Conservation (phyloP, 2,329 filamentous ascomycete genomes). For the Sclerotinia sclerotiorum region DNA sequence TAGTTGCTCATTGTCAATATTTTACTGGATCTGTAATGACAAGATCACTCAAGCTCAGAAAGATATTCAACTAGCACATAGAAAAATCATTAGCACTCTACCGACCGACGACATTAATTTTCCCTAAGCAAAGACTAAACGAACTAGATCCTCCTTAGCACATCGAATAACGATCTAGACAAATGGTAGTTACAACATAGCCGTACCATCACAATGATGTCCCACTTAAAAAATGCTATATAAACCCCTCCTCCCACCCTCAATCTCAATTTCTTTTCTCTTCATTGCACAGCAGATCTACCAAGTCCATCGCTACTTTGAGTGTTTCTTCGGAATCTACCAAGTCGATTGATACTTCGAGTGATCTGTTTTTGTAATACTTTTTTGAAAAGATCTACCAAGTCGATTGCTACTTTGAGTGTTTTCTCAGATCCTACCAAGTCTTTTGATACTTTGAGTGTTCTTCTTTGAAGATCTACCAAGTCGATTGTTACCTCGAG, state of each 20-base stretch:
- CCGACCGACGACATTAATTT: not conserved
- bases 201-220: not conserved
- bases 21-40: too few relatives aligned
- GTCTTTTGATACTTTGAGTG: conserved; percentile 10
- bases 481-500: not conserved
- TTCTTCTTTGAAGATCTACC: not conserved
- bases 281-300: not conserved
- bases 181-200: not conserved
- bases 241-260: not conserved
- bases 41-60: not conserved
- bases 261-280: not conserved
- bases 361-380: not conserved
- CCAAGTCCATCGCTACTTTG: not conserved
- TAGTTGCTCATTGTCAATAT: not conserved
- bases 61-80: not conserved
- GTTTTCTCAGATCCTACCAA: conserved; percentile 10
- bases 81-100: not conserved
- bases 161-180: not conserved
- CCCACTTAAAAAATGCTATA: not conserved
- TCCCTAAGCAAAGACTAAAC: not conserved
- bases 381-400: not conserved
- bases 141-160: too few relatives aligned
- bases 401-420: conserved; percentile 13
- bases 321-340: not conserved
- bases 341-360: conserved; percentile 10